Percentiles rank a stretch among this genome's conserved stretches.
Evolutionary conservation across 2,329 filamentous ascomycete genomes (phyloP).

Genomic region (Bipolaris zeicola): DNA sequence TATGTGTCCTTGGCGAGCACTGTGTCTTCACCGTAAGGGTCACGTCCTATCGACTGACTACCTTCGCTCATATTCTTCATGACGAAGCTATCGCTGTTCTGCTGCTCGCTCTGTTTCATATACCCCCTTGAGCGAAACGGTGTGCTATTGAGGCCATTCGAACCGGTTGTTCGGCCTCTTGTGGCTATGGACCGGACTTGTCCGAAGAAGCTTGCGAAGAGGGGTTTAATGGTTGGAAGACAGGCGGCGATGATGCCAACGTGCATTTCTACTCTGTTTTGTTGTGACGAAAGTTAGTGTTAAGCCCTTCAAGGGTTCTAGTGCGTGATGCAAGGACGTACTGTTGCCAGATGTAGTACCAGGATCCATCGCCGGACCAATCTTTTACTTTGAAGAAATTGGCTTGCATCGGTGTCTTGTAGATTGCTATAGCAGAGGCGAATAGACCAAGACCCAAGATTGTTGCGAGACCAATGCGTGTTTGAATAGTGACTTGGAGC

Average conservation of each 20-base stretch:
- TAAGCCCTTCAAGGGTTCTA: too few relatives aligned
- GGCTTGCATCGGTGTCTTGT: constrained; percentile 33
- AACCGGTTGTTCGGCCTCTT: constrained; percentile 18
- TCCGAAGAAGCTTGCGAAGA: constrained; percentile 34
- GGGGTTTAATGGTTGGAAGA: constrained; percentile 37
- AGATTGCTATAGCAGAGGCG: constrained; percentile 32
- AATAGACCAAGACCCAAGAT: constrained; percentile 48
- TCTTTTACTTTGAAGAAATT: constrained; percentile 38
- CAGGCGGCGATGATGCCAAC: constrained; percentile 40
- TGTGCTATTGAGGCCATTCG: constrained; percentile 11
- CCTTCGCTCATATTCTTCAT: constrained; percentile 22
- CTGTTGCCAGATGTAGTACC: constrained; percentile 39
- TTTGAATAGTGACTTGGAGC: constrained; percentile 50
- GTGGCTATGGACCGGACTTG: constrained; percentile 27
- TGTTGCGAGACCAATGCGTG: constrained; percentile 44
- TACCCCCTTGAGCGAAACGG: constrained; percentile 29
- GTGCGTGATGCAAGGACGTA: constrained; percentile 5
- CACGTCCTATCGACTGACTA: constrained; percentile 7
- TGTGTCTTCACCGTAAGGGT: constrained; percentile 19
- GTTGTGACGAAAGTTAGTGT: constrained; percentile 1
- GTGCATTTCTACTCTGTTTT: constrained; percentile 36
- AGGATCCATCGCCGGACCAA: constrained; percentile 31
- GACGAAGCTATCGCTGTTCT: constrained; percentile 6
- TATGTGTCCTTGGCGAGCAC: constrained; percentile 20
- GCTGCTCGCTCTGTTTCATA: constrained; percentile 17